Evolutionary conservation across 495 filamentous ascomycete species (phyloP).

Genomic region (Chaetomium fimeti): DNA sequence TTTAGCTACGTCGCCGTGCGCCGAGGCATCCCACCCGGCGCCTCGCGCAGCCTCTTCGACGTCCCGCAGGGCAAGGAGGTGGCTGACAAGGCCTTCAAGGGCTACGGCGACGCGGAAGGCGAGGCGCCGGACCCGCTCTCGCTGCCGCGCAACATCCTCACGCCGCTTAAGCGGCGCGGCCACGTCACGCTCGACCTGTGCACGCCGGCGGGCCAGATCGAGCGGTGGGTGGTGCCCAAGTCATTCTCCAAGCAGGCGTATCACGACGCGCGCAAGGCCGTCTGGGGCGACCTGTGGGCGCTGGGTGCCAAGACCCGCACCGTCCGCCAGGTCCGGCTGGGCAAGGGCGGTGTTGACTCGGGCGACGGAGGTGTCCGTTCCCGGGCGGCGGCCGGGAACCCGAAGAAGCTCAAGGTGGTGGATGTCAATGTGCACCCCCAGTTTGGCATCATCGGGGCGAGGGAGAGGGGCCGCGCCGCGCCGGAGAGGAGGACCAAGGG

Average conservation of each 20-base stretch:
- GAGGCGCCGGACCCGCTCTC: slow-evolving; percentile 57
- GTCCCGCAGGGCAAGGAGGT: slow-evolving; percentile 32
- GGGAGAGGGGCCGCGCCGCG: slow-evolving; percentile 33
- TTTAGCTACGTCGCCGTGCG: slow-evolving; percentile 90
- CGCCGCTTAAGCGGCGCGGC: slow-evolving; percentile 79
- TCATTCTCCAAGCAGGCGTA: slow-evolving; percentile 78
- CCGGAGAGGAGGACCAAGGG: slow-evolving; percentile 54
- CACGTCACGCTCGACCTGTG: slow-evolving; percentile 90
- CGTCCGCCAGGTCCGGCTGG: slow-evolving; percentile 58
- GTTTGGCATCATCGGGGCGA: slow-evolving; percentile 35
- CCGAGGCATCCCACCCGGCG: slow-evolving; percentile 52
- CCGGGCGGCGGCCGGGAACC: slow-evolving; percentile 22
- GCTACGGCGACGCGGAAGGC: slow-evolving; percentile 38
- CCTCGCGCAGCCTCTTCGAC: not conserved
- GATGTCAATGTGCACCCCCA: slow-evolving; percentile 36
- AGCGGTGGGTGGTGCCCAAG: slow-evolving; percentile 88
- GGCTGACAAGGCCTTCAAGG: slow-evolving; percentile 40
- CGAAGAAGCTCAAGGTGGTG: slow-evolving; percentile 35
- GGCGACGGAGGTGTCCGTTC: slow-evolving; percentile 47
- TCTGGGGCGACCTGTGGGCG: slow-evolving; percentile 95
- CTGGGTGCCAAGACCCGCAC: slow-evolving; percentile 87
- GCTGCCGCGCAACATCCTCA: slow-evolving; percentile 73
- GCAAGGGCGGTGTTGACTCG: slow-evolving; percentile 39
- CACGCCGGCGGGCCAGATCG: slow-evolving; percentile 80
- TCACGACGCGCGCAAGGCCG: slow-evolving; percentile 83